Percentiles rank a stretch among this genome's conserved stretches.
Evolutionary conservation across 2,329 filamentous ascomycete genomes (phyloP).

Genomic region (Cordyceps cateniannulata): DNA sequence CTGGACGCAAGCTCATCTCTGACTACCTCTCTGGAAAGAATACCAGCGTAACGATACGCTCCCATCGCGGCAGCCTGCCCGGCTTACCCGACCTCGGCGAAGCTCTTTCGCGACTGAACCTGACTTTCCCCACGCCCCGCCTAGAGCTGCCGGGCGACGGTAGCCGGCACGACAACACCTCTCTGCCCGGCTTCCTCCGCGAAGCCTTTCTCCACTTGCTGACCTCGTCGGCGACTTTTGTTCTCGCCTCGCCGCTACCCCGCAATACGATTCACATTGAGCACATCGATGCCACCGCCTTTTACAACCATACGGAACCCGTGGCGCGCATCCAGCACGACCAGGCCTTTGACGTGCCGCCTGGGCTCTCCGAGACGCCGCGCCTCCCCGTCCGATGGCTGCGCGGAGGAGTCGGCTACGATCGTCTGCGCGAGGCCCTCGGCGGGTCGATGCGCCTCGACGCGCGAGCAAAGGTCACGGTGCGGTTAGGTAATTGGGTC

Average conservation of each 20-base stretch:
- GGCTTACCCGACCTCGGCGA: slow-evolving; percentile 63
- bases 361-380: slow-evolving; percentile 66
- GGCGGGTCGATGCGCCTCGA: slow-evolving; percentile 75
- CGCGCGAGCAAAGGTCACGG: slow-evolving; percentile 66
- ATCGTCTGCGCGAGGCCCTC: slow-evolving; percentile 70
- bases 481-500: slow-evolving; percentile 69
- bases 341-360: slow-evolving; percentile 67
- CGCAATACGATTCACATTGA: slow-evolving; percentile 71
- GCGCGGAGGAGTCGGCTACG: slow-evolving; percentile 71
- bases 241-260: slow-evolving; percentile 69
- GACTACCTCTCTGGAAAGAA: slow-evolving; percentile 86
- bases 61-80: slow-evolving; percentile 68
- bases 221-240: slow-evolving; percentile 80
- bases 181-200: slow-evolving; percentile 64
- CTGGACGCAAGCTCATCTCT: slow-evolving; percentile 70
- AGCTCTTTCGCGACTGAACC: slow-evolving; percentile 63
- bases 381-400: slow-evolving; percentile 77
- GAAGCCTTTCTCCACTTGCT: slow-evolving; percentile 82
- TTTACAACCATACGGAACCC: slow-evolving; percentile 72
- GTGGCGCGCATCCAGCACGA: slow-evolving; percentile 73
- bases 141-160: slow-evolving; percentile 48
- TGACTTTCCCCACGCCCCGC: slow-evolving; percentile 66
- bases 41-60: slow-evolving; percentile 67
- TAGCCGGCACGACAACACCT: slow-evolving; percentile 23
- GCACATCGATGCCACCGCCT: slow-evolving; percentile 74